Conservation (phyloP, 2,329 filamentous ascomycete genomes). For the Phaeoacremonium minimum region DNA sequence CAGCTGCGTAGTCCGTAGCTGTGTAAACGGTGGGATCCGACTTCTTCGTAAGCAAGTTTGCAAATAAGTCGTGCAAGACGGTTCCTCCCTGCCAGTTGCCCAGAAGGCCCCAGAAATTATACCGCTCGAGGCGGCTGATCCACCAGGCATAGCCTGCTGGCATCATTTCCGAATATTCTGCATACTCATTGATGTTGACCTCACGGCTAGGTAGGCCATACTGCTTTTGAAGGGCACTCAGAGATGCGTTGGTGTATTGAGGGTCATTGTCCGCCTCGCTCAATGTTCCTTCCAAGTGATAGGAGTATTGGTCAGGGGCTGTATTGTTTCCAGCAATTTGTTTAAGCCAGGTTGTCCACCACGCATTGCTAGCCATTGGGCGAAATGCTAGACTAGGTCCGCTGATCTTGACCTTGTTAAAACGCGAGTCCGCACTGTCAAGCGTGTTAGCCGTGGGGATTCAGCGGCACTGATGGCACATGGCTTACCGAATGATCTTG, state of each 20-base stretch:
- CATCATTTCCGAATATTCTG: constrained; percentile 29
- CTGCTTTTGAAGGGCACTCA: constrained; percentile 16
- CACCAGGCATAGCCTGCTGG: constrained; percentile 36
- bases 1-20: constrained; percentile 10
- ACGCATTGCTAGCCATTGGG: constrained; percentile 25
- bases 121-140: constrained; percentile 40
- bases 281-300: constrained; percentile 34
- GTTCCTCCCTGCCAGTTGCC: constrained; percentile 38
- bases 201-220: constrained; percentile 24
- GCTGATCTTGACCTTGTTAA: background rate
- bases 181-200: constrained; percentile 47
- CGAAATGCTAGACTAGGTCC: constrained; percentile 30
- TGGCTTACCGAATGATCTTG: constrained; percentile 25
- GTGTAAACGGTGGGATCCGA: constrained; percentile 1
- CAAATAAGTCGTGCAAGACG: constrained; percentile 37
- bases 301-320: constrained; percentile 37
- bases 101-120: constrained; percentile 33
- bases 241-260: constrained; percentile 17
- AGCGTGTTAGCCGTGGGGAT: background rate
- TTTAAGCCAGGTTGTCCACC: constrained; percentile 32
- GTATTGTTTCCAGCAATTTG: constrained; percentile 27
- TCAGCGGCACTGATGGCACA: background rate
- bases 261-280: constrained; percentile 20
- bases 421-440: background rate
- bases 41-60: constrained; percentile 29